Evolutionary conservation across 805 yeast genomes (phyloP).

Genomic region (Barnettozyma siamensis): DNA sequence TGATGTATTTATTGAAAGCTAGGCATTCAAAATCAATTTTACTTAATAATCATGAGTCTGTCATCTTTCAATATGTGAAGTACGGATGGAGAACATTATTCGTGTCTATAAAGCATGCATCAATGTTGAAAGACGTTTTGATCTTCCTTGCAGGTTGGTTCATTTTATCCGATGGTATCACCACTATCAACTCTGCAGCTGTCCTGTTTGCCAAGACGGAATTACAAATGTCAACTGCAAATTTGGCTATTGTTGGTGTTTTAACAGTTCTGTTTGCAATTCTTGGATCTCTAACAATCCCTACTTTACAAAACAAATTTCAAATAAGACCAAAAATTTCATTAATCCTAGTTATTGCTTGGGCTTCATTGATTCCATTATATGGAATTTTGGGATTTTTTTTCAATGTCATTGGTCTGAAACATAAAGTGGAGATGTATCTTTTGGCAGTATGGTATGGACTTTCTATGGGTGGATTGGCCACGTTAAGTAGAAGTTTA

Average conservation of each 20-base stretch:
- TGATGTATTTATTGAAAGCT: conserved; percentile 40
- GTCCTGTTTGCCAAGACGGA: conserved; percentile 70
- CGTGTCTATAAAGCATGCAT: conserved; percentile 53
- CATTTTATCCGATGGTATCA: conserved; percentile 64
- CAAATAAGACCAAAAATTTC: conserved; percentile 41
- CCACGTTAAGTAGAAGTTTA: conserved; percentile 63
- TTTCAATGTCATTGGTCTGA: conserved; percentile 49
- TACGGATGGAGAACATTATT: conserved; percentile 61
- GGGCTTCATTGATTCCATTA: conserved; percentile 64
- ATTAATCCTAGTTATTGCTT: conserved; percentile 45
- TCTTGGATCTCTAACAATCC: conserved; percentile 55
- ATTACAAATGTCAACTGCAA: conserved; percentile 60
- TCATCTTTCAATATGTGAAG: conserved; percentile 31
- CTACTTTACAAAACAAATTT: conserved; percentile 35
- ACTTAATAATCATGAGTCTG: conserved; percentile 13
- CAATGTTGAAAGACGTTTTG: conserved; percentile 57
- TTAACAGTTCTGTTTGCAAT: conserved; percentile 64
- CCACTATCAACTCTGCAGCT: conserved; percentile 77
- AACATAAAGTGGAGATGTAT: conserved; percentile 63
- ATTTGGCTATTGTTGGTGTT: conserved; percentile 59
- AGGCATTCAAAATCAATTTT: conserved; percentile 36
- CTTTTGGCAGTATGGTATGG: conserved; percentile 72
- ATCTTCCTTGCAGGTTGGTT: conserved; percentile 71
- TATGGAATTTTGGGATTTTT: conserved; percentile 68
- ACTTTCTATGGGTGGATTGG: conserved; percentile 63